A percentile compares a stretch with the other conserved stretches of the same genome.
Conservation (phyloP, 768 basidiomycete species). For the Russula dissimulans region DNA sequence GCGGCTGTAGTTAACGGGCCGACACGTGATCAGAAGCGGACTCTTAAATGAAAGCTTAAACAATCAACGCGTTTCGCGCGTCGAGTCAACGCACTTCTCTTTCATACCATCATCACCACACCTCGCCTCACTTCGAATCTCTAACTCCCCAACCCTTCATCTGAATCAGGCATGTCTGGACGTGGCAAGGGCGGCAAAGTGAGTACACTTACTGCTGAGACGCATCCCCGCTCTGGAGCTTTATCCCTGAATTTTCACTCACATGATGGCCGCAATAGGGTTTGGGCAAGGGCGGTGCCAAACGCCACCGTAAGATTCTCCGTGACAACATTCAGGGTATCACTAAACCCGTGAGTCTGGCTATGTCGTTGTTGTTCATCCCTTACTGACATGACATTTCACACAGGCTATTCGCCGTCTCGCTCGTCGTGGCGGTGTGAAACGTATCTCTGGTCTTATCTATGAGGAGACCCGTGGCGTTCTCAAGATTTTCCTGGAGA, state of each 20-base stretch:
- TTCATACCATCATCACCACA: constrained; percentile 18
- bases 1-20: too few species aligned
- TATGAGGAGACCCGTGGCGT: constrained; percentile 96
- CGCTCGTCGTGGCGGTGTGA: constrained; percentile 94
- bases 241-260: constrained; percentile 8
- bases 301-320: constrained; percentile 94
- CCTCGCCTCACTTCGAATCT: constrained; percentile 1
- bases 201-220: too few species aligned
- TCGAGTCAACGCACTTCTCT: constrained; percentile 15
- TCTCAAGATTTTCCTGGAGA: constrained; percentile 89
- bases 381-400: constrained; percentile 21
- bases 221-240: background rate
- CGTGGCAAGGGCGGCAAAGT: constrained; percentile 95
- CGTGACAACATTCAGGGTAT: constrained; percentile 70
- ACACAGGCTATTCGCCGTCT: constrained; percentile 85
- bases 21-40: constrained; percentile 14
- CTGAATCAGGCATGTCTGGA: constrained; percentile 67
- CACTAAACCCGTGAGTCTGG: constrained; percentile 33
- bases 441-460: constrained; percentile 90
- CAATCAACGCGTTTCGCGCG: constrained; percentile 16
- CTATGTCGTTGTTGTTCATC: constrained; percentile 7
- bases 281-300: constrained; percentile 94
- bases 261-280: constrained; percentile 36
- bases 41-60: constrained; percentile 14
- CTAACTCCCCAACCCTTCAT: constrained; percentile 19